phyloP scores from a whole-genome alignment of 176 grass and related monocot species.

The bread wheat (Triticum aestivum) region IWGSC_CS_RefSeq_v2.1 NC_057804.1:188163615-188164114 shows the following conservation, averaged over 20 bases:
- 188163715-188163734: slow-evolving; percentile 66
- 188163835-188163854: slow-evolving; percentile 79
- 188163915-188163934: slow-evolving; percentile 81
- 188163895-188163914: slow-evolving; percentile 59
- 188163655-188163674: slow-evolving; percentile 51
- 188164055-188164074: background rate
- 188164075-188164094: background rate
- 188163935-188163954: slow-evolving; percentile 86
- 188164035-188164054: background rate
- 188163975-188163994: slow-evolving; percentile 66
- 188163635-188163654: slow-evolving; percentile 89
- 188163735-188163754: slow-evolving; percentile 74
- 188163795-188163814: slow-evolving; percentile 60
- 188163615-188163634: slow-evolving; percentile 43
- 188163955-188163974: slow-evolving; percentile 88
- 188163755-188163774: slow-evolving; percentile 57
- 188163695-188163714: slow-evolving; percentile 86
- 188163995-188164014: slow-evolving; percentile 75
- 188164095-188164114: background rate
- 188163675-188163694: slow-evolving; percentile 97
- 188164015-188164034: slow-evolving; percentile 92
- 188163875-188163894: slow-evolving; percentile 68
- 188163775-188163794: slow-evolving; percentile 83
- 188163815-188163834: slow-evolving; percentile 62
- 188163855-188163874: slow-evolving; percentile 70